Percentiles rank a stretch among this genome's conserved stretches.
Evolutionary conservation across 2,329 filamentous ascomycete species (phyloP).

Genomic region (Aspergillus neoniger): DNA sequence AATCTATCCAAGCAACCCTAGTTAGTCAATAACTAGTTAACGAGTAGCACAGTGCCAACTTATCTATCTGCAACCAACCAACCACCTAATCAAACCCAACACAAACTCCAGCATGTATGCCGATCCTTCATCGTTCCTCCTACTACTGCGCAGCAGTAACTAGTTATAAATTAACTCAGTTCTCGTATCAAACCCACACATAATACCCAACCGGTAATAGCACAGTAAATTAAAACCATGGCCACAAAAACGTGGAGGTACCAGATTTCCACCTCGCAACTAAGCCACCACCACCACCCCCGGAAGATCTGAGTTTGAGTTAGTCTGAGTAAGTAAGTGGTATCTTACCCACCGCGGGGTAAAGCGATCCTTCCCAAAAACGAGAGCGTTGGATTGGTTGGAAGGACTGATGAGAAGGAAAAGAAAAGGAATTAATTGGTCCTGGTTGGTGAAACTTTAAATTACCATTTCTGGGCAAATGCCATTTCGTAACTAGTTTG

Average conservation of each 20-base stretch:
- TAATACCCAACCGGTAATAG: too few relatives aligned
- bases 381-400: neutral
- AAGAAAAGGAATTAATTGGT: neutral
- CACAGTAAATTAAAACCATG: neutral
- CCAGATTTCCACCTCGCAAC: neutral
- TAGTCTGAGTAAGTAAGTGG: neutral
- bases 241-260: neutral
- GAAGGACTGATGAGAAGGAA: neutral
- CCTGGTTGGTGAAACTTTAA: neutral
- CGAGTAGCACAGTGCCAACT: too few relatives aligned
- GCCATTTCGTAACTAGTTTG: neutral
- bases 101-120: too few relatives aligned
- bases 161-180: too few relatives aligned
- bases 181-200: too few relatives aligned
- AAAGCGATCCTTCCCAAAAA: neutral
- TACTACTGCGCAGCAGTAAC: too few relatives aligned
- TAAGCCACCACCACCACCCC: neutral
- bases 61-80: too few relatives aligned
- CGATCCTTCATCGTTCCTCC: too few relatives aligned
- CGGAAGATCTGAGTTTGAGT: neutral
- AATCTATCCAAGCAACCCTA: too few relatives aligned
- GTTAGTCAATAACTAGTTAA: too few relatives aligned
- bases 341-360: constrained; percentile 2
- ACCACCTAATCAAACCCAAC: too few relatives aligned
- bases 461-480: neutral